These are phyloP conservation scores for Aciculoconidium aculeatum DNA, from an alignment of 805 yeast species.

Conservation along the genomic window DNA sequence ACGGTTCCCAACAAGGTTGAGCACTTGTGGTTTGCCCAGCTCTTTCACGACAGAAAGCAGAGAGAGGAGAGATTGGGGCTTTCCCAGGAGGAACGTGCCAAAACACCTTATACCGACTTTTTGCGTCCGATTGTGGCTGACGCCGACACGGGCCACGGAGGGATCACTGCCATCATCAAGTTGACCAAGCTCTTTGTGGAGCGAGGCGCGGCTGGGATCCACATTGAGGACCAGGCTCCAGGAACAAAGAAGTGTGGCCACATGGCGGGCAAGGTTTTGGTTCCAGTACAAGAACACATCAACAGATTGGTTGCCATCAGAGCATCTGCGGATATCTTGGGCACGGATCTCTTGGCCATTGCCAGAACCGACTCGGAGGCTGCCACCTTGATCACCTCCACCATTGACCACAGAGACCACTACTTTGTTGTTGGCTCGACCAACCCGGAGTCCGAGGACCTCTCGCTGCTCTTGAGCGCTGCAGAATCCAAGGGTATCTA, in stretches of 20 bases:
- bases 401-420: slow-evolving; percentile 93
- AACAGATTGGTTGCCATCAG: slow-evolving; percentile 91
- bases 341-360: slow-evolving; percentile 77
- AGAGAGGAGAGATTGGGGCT: slow-evolving; percentile 69
- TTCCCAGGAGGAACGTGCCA: slow-evolving; percentile 59
- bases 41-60: slow-evolving; percentile 96
- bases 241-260: slow-evolving; percentile 99
- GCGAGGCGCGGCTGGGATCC: slow-evolving; percentile 98
- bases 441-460: slow-evolving; percentile 70
- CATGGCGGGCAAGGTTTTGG: slow-evolving; percentile 97
- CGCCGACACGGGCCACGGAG: slow-evolving; percentile 99
- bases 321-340: slow-evolving; percentile 90
- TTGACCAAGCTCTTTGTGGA: slow-evolving; percentile 94
- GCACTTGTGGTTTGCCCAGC: slow-evolving; percentile 93
- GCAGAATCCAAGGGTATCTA: slow-evolving; percentile 73
- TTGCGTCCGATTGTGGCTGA: slow-evolving; percentile 94
- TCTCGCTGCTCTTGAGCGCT: slow-evolving; percentile 70
- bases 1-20: slow-evolving; percentile 98
- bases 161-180: slow-evolving; percentile 92
- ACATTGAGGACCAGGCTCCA: slow-evolving; percentile 98
- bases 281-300: slow-evolving; percentile 96
- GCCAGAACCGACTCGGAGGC: slow-evolving; percentile 98
- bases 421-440: slow-evolving; percentile 88
- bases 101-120: slow-evolving; percentile 75
- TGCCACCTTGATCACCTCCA: slow-evolving; percentile 88